Evolutionary conservation across 2,329 filamentous ascomycete genomes (phyloP).

Genomic region (Hymenoscyphus fructigenus): DNA sequence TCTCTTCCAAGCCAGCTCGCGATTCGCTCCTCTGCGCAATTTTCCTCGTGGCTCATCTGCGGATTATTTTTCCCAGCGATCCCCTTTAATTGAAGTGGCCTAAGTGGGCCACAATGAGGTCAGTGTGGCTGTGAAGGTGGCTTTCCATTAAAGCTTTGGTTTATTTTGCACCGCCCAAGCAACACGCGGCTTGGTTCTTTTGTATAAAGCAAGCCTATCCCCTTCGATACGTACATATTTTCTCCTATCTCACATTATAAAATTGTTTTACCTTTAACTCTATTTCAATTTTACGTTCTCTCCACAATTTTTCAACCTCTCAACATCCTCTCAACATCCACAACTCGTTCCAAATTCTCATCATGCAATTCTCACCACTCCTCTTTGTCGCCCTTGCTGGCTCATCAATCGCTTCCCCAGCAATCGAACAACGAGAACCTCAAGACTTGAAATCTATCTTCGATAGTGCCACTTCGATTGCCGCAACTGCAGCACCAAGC

Average conservation of each 20-base stretch:
- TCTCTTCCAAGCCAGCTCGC: background rate
- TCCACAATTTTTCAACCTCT: background rate
- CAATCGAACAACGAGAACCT: background rate
- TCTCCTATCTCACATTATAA: background rate
- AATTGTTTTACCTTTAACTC: background rate
- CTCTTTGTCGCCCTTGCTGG: background rate
- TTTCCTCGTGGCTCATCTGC: too few species aligned
- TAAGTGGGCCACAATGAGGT: background rate
- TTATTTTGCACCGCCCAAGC: background rate
- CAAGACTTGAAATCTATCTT: too few species aligned
- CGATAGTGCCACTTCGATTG: too few species aligned
- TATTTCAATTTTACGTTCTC: background rate
- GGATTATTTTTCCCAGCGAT: background rate
- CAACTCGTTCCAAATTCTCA: background rate
- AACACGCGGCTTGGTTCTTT: background rate
- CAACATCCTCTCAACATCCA: background rate
- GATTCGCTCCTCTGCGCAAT: background rate
- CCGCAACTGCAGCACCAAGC: too few species aligned
- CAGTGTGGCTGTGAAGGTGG: background rate
- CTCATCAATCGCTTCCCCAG: background rate
- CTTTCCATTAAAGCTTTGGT: background rate
- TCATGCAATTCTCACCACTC: background rate
- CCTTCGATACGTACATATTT: background rate
- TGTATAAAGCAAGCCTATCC: background rate
- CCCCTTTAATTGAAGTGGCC: background rate